Evolutionary conservation across 164 flowering plant genomes (phyloP), one percentile per base, ranked within the genome.

Genomic region (Stephania yunnanensis): DNA sequence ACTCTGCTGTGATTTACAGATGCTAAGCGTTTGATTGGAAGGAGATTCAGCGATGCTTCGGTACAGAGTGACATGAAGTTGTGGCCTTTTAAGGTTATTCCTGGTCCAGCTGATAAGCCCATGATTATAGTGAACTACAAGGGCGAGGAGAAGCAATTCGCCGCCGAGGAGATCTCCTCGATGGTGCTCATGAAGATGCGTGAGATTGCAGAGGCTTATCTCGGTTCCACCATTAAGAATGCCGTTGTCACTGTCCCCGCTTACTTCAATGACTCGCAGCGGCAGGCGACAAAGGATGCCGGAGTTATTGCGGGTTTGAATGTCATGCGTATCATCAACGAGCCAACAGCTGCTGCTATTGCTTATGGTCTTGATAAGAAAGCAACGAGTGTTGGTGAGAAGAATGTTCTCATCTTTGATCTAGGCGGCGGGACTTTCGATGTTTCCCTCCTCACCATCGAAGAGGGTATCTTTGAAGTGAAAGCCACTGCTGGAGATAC

Each of bases 401-500:
- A 84, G 81, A 86, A 84, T 45, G 85, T 80, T 6, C 80, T 82
- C 30, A 80, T 82, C 55, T 82, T 82, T 53, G 82, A 82, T 50
- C 85, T 83, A 70, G 88, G 88, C n/a, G 88, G 86, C n/a, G 85
- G 88, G 44, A 84, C 86, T 0, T 84, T 84, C 63, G 86, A 86
- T 78, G 89, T 86, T 7, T 86, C 89, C 1, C 77, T 86, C 9
- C 82, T 86, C 42, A 82, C 83, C 11, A 79, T 83, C 42, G 83
- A 81, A 50, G 83, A 83, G 64, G 81, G 85, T 50, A 80, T 80
- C 79, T 81, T 86, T 17, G 84, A 86, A 50, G 86, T 86, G 12
- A 84, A 83, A 75, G 83, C 86, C 10, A 84, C 87, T 0, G 85
- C 84, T 44, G 89, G 87, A 30, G 89, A 84, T 30, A 83, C 86